These are phyloP conservation scores for Lolium rigidum DNA, from an alignment of 176 grass and related monocot genomes.

Conservation along the genomic window DNA sequence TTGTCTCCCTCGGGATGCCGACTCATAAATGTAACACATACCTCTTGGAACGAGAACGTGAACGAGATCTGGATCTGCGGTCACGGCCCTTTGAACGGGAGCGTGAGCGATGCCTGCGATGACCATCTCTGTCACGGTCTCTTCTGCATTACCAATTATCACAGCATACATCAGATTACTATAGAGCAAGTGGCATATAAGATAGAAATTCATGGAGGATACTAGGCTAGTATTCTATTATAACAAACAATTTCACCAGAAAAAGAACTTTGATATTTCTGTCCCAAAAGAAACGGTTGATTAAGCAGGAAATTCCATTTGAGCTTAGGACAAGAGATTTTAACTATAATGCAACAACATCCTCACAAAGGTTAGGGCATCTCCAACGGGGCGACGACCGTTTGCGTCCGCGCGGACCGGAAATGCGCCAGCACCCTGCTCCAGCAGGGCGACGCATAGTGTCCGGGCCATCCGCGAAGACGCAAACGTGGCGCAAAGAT, in stretches of 20 bases:
- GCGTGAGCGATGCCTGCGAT: slow-evolving; percentile 64
- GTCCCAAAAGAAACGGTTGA: not conserved
- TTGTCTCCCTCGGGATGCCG: not conserved
- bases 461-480: too few relatives aligned
- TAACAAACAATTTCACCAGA: not conserved
- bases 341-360: not conserved
- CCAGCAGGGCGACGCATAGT: too few relatives aligned
- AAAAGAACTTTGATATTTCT: not conserved
- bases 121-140: slow-evolving; percentile 67
- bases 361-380: not conserved
- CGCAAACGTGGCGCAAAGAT: too few relatives aligned
- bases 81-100: slow-evolving; percentile 75
- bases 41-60: slow-evolving; percentile 88
- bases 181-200: not conserved
- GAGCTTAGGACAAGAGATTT: not conserved
- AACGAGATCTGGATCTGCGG: slow-evolving; percentile 71
- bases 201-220: not conserved
- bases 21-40: slow-evolving; percentile 17
- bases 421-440: too few relatives aligned
- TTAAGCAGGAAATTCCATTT: not conserved
- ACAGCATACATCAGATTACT: not conserved
- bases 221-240: not conserved
- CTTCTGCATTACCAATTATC: slow-evolving; percentile 51
- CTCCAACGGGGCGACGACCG: too few relatives aligned
- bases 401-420: too few relatives aligned